phyloP scores from a whole-genome alignment of 495 filamentous ascomycete species.

The Penicillium bovifimosum region DNA sequence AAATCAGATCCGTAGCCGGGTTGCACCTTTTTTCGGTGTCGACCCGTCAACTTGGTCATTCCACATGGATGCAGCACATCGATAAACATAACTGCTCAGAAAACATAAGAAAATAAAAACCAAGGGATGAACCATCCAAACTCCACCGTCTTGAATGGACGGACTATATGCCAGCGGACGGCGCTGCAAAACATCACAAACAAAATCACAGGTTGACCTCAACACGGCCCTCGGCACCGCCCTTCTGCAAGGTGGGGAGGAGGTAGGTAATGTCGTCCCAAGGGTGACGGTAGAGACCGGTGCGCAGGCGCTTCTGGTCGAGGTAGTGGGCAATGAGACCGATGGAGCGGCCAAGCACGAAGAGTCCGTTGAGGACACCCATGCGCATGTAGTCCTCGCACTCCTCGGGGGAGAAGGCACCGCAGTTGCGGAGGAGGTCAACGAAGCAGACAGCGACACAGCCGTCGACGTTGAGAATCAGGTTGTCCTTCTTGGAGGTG shows the following conservation, averaged over 20 bases:
- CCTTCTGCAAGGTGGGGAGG: slow-evolving; percentile 72
- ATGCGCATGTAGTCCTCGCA: slow-evolving; percentile 60
- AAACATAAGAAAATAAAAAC: slow-evolving; percentile 30
- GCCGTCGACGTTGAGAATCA: slow-evolving; percentile 98
- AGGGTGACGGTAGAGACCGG: slow-evolving; percentile 96
- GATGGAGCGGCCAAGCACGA: slow-evolving; percentile 92
- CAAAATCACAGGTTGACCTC: slow-evolving; percentile 69
- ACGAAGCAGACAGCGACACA: slow-evolving; percentile 98
- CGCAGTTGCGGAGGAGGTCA: slow-evolving; percentile 94
- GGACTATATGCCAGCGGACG: slow-evolving; percentile 34
- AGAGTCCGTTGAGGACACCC: slow-evolving; percentile 98
- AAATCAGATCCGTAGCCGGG: slow-evolving; percentile 28
- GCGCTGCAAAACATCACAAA: slow-evolving; percentile 30
- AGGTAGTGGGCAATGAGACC: slow-evolving; percentile 99
- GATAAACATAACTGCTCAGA: slow-evolving; percentile 27
- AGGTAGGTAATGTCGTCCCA: slow-evolving; percentile 99
- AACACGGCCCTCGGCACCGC: slow-evolving; percentile 80
- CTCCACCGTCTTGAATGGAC: slow-evolving; percentile 38
- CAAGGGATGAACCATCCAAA: slow-evolving; percentile 41
- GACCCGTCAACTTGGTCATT: slow-evolving; percentile 30
- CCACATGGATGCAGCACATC: slow-evolving; percentile 34
- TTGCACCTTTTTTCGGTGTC: slow-evolving; percentile 23
- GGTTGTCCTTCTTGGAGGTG: slow-evolving; percentile 99
- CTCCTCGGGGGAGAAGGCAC: slow-evolving; percentile 72
- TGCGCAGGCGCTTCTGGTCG: slow-evolving; percentile 97